Conservation (phyloP, 768 basidiomycete genomes). For the Holtermannia corniformis region DNA sequence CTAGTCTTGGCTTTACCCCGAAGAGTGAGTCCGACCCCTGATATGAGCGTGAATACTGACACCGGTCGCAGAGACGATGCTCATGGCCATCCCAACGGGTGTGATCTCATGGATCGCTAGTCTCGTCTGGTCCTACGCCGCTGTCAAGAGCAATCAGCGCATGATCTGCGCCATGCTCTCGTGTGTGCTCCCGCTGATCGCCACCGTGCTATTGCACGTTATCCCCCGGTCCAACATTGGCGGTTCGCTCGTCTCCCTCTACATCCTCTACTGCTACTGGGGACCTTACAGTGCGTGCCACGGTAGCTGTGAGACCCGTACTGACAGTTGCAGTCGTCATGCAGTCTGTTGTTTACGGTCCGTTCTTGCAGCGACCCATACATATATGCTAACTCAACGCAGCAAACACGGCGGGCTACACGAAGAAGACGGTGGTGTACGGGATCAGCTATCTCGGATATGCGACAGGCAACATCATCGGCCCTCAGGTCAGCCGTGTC, state of each 20-base stretch:
- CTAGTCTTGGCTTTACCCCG: conserved; percentile 13
- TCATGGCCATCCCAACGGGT: conserved; percentile 26
- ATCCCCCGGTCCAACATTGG: conserved; percentile 23
- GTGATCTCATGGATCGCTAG: conserved; percentile 23
- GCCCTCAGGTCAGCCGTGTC: background rate
- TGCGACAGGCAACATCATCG: conserved; percentile 8
- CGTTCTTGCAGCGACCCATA: too few species aligned
- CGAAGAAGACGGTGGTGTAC: conserved; percentile 22
- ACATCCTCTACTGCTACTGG: conserved; percentile 32
- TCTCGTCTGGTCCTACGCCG: conserved; percentile 16
- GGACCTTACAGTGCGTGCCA: conserved; percentile 28
- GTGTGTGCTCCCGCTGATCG: conserved; percentile 16
- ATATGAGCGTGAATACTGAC: background rate
- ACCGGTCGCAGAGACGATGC: conserved; percentile 1
- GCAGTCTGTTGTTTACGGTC: conserved; percentile 14
- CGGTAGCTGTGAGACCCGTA: too few species aligned
- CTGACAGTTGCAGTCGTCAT: too few species aligned
- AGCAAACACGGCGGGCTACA: conserved; percentile 24
- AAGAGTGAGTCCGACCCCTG: too few species aligned
- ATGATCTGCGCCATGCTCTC: conserved; percentile 13
- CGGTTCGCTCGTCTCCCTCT: conserved; percentile 21
- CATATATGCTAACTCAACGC: too few species aligned
- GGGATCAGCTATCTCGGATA: conserved; percentile 27
- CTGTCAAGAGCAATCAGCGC: conserved; percentile 15
- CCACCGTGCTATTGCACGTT: conserved; percentile 23